These are phyloP conservation scores for Aspergillus ustus DNA, from an alignment of 2,329 filamentous ascomycete genomes.

Conservation along the genomic window DNA sequence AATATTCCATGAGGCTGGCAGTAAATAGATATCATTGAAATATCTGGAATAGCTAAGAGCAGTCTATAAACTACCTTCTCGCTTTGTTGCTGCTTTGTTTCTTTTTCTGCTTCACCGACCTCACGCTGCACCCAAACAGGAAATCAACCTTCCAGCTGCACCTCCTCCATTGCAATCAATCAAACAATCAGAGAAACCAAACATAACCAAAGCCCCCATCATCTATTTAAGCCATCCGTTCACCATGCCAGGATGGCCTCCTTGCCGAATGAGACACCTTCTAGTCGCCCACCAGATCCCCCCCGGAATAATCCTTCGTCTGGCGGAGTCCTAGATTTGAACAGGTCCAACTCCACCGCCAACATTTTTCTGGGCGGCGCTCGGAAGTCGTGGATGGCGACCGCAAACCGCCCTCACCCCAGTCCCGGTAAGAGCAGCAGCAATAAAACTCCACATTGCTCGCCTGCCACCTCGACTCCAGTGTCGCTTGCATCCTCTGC, in stretches of 20 bases:
- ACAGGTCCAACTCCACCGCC: slow-evolving; percentile 42
- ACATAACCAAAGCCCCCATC: neutral
- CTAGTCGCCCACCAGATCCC: slow-evolving; percentile 15
- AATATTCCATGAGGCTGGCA: neutral
- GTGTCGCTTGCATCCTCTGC: slow-evolving; percentile 1
- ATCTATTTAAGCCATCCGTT: neutral
- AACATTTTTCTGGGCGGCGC: slow-evolving; percentile 45
- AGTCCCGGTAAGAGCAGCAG: neutral
- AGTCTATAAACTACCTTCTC: neutral
- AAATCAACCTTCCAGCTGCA: slow-evolving; percentile 1
- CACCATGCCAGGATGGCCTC: slow-evolving; percentile 21
- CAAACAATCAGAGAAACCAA: neutral
- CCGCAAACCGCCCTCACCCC: neutral
- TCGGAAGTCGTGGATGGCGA: slow-evolving; percentile 46
- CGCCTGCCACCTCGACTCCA: neutral
- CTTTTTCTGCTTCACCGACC: slow-evolving; percentile 12
- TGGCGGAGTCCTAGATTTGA: neutral
- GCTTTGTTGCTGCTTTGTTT: neutral
- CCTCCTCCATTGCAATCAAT: slow-evolving; percentile 1
- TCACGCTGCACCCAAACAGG: slow-evolving; percentile 5
- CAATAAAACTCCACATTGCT: neutral
- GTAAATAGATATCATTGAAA: neutral
- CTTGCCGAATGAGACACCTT: slow-evolving; percentile 8
- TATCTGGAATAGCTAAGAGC: neutral
- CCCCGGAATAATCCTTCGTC: slow-evolving; percentile 1